Evolutionary conservation across 2,329 filamentous ascomycete genomes (phyloP).

Genomic region (Dryadomyces sulphureus): DNA sequence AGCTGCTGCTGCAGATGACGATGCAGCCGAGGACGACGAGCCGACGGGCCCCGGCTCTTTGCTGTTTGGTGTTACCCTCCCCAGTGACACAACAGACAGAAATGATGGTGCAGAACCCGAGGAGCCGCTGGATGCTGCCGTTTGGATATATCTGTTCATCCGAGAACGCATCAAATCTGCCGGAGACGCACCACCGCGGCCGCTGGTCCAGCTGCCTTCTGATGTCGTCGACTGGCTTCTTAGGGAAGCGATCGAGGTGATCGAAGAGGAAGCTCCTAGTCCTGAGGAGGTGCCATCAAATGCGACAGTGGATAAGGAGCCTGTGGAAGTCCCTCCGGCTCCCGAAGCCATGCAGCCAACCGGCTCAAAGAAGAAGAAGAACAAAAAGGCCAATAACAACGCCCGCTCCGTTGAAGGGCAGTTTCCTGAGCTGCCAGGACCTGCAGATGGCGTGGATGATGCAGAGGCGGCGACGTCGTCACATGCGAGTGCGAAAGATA

Average conservation of each 20-base stretch:
- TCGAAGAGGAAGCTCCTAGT: neutral
- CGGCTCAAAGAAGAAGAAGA: neutral
- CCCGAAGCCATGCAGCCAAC: neutral
- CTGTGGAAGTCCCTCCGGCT: neutral
- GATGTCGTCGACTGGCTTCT: slow-evolving; percentile 1
- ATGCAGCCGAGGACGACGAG: slow-evolving; percentile 1
- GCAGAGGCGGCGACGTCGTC: too few relatives aligned
- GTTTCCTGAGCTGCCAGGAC: neutral
- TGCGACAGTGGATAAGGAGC: neutral
- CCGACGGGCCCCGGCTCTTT: neutral
- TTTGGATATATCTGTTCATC: slow-evolving; percentile 1
- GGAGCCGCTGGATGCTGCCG: neutral
- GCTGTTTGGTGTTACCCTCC: neutral
- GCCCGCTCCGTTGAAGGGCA: neutral
- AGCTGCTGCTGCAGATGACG: neutral
- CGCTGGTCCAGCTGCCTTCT: neutral
- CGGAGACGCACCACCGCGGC: neutral
- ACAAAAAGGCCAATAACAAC: neutral
- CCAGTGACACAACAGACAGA: neutral
- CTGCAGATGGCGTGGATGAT: too few relatives aligned
- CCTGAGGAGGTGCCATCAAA: neutral
- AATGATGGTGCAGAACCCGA: too few relatives aligned
- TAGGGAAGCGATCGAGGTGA: neutral
- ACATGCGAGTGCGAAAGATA: too few relatives aligned
- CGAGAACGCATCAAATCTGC: neutral